These are phyloP conservation scores for Lachancea mirantina DNA, from an alignment of 805 yeast genomes.

Conservation along the genomic window DNA sequence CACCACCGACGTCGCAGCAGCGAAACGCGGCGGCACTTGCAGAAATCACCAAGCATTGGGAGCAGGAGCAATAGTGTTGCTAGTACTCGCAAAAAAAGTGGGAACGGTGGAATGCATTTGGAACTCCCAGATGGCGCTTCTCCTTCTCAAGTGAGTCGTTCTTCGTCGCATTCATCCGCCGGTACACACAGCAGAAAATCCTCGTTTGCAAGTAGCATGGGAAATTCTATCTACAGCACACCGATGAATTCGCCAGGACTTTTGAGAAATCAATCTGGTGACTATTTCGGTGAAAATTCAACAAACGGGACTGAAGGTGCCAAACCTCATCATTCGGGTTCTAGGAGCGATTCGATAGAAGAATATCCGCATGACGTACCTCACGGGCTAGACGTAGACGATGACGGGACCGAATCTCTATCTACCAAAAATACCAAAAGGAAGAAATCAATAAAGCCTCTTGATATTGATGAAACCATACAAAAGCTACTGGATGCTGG, in stretches of 20 bases:
- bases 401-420: constrained; percentile 20
- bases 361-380: constrained; percentile 20
- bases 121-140: constrained; percentile 9
- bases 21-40: constrained; percentile 8
- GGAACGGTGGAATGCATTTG: constrained; percentile 6
- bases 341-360: constrained; percentile 12
- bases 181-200: constrained; percentile 27
- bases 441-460: constrained; percentile 25
- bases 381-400: constrained; percentile 12
- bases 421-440: constrained; percentile 12
- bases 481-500: constrained; percentile 93
- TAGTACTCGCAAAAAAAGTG: constrained; percentile 7
- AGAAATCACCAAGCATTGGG: constrained; percentile 20
- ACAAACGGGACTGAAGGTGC: constrained; percentile 1
- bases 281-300: constrained; percentile 16
- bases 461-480: constrained; percentile 79
- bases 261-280: constrained; percentile 12
- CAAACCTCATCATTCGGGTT: background rate
- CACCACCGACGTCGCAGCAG: constrained; percentile 8
- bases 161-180: constrained; percentile 26
- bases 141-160: constrained; percentile 9
- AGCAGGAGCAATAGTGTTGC: constrained; percentile 10
- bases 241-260: constrained; percentile 30
- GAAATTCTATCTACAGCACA: constrained; percentile 27
- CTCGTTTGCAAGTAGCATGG: constrained; percentile 21